Base-by-base conservation (phyloP, 768 basidiomycete species). In the Amanita muscaria region DNA sequence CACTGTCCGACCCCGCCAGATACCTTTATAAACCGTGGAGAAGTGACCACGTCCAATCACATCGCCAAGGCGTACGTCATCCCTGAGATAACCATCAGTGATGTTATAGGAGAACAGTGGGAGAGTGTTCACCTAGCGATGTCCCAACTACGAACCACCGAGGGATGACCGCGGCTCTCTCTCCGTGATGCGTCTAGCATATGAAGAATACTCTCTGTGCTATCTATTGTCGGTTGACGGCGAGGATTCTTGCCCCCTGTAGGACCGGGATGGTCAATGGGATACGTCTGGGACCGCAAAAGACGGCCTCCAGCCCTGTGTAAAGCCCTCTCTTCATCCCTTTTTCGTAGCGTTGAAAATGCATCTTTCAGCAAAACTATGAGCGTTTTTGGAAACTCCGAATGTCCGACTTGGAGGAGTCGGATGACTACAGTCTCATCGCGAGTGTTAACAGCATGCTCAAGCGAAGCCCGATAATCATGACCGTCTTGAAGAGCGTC, bases 381-480 rank as follows among this genome's bases (percentile, higher is more conserved):
- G 58, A 86, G 74, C 3, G 83, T 82, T 61, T 85, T 84, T 1
- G 79, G 79, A 68, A 85, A 77, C 58, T 83, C 81, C 33, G 74
- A 71, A 25, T 74, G 62, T 25, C 70, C 68, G 31, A 80, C 72
- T 45, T 80, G 74, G 29, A 85, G 60, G 18, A 77, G 70, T 6
- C 63, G 56, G 34, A 83, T 60, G 67, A 85, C 73, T 48, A 73
- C 72, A 2, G 64, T 66, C 52, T 86, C 84, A 50, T 66, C 77
- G 42, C 74, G 70, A 2, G 71, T 63, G 38, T 65, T 59, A 29
- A 83, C 59, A 14, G 79, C 80, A 1, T 61, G 58, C 19, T 72
- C 69, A 60, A 87, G 72, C 33, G 77, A 66, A 38, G 59, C 57
- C 2, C 76, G 56, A 19, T 84, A 58, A 46, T 83, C 76, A 12